Conservation (phyloP, 192 early-diverging fungal species). For the Podila epigama region DNA sequence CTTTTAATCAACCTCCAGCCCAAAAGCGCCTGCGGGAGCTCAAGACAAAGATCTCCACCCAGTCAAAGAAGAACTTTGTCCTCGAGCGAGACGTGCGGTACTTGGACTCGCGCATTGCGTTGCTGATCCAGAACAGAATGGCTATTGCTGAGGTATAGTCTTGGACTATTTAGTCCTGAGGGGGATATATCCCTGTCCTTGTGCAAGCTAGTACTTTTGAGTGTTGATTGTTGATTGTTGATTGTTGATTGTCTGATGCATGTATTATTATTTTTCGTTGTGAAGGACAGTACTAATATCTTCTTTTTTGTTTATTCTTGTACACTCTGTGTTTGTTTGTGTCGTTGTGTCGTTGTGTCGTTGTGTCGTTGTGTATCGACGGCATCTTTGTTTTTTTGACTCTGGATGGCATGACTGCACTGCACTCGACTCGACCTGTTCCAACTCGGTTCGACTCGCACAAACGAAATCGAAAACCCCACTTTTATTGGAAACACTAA, state of each 20-base stretch:
- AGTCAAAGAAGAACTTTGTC: constrained; percentile 95
- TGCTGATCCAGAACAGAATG: constrained; percentile 94
- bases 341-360: not conserved
- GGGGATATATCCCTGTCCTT: not conserved
- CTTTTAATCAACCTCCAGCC: constrained; percentile 52
- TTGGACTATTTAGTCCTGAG: not conserved
- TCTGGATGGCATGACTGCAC: too few species aligned
- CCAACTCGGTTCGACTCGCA: too few species aligned
- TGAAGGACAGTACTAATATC: not conserved
- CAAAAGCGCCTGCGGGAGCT: constrained; percentile 85
- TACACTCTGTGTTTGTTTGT: constrained; percentile 6
- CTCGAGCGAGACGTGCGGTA: constrained; percentile 93
- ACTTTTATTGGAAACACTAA: too few species aligned
- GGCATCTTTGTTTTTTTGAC: not conserved
- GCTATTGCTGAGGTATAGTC: constrained; percentile 81
- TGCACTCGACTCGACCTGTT: not conserved
- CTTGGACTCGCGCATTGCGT: constrained; percentile 88
- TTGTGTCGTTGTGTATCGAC: not conserved
- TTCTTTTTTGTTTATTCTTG: not conserved
- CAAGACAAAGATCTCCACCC: constrained; percentile 88
- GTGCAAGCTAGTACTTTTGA: not conserved
- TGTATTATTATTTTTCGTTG: too few species aligned
- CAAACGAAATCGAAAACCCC: too few species aligned
- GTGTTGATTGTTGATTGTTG: not conserved
- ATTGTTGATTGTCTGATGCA: not conserved